Percentiles rank a stretch among this genome's conserved stretches.
phyloP scores from a whole-genome alignment of 2,329 filamentous ascomycete species.

The Myriosclerotinia duriaeana region DNA sequence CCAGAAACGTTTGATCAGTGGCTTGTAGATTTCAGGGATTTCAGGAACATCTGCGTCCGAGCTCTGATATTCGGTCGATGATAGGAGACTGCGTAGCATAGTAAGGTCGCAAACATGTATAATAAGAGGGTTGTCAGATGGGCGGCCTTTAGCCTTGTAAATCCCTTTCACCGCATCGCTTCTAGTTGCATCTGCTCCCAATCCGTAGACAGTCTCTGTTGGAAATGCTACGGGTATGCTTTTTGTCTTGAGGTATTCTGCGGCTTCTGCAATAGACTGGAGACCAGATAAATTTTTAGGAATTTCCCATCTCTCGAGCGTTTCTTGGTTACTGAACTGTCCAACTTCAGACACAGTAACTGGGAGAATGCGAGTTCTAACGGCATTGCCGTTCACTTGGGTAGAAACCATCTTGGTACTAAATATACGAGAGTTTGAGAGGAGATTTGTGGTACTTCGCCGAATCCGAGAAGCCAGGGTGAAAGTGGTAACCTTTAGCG shows the following conservation, averaged over 20 bases:
- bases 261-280: slow-evolving; percentile 35
- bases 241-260: slow-evolving; percentile 32
- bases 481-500: slow-evolving; percentile 27
- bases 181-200: slow-evolving; percentile 93
- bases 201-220: slow-evolving; percentile 94
- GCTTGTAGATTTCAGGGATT: slow-evolving; percentile 55
- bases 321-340: slow-evolving; percentile 31
- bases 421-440: slow-evolving; percentile 22
- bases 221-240: slow-evolving; percentile 81
- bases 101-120: slow-evolving; percentile 79
- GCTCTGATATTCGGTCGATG: slow-evolving; percentile 28
- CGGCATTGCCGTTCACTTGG: slow-evolving; percentile 24
- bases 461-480: slow-evolving; percentile 30
- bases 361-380: slow-evolving; percentile 35
- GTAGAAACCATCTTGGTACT: slow-evolving; percentile 32
- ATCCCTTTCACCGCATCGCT: slow-evolving; percentile 85
- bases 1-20: slow-evolving; percentile 84
- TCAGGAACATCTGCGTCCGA: slow-evolving; percentile 36
- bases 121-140: slow-evolving; percentile 93
- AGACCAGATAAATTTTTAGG: slow-evolving; percentile 26
- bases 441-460: slow-evolving; percentile 23
- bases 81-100: slow-evolving; percentile 36
- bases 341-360: slow-evolving; percentile 32
- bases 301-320: slow-evolving; percentile 37
- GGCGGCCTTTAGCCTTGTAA: slow-evolving; percentile 84